Conservation (phyloP, 2,329 filamentous ascomycete species). For the Didymella sp. region DNA sequence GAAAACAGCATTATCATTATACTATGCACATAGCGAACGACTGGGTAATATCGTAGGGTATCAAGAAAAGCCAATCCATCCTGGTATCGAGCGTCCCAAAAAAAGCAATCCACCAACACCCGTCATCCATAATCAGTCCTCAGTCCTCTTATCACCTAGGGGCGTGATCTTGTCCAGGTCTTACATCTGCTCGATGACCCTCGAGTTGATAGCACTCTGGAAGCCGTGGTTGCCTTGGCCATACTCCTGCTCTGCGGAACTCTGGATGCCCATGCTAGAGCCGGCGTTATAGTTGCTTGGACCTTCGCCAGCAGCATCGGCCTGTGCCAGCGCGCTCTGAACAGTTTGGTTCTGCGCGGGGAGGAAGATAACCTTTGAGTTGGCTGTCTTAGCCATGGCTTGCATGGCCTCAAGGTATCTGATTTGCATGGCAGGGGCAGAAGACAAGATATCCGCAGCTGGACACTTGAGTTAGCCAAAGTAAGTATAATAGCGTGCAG, state of each 20-base stretch:
- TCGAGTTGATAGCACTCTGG: slow-evolving; percentile 80
- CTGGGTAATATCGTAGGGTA: slow-evolving; percentile 13
- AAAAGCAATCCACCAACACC: neutral
- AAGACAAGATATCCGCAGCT: slow-evolving; percentile 91
- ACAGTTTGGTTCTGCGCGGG: slow-evolving; percentile 57
- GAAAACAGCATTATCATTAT: neutral
- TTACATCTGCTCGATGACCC: slow-evolving; percentile 84
- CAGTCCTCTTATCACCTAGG: neutral
- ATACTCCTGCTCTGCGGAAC: slow-evolving; percentile 41
- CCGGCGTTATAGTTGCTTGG: slow-evolving; percentile 55
- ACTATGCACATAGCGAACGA: slow-evolving; percentile 12
- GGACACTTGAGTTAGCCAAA: slow-evolving; percentile 53
- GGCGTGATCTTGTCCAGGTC: neutral
- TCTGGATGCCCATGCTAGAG: slow-evolving; percentile 25
- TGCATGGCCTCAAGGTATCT: slow-evolving; percentile 97
- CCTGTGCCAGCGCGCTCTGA: slow-evolving; percentile 58
- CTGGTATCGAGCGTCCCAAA: slow-evolving; percentile 5
- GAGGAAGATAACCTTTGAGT: slow-evolving; percentile 75
- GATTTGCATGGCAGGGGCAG: slow-evolving; percentile 83
- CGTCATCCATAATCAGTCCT: neutral
- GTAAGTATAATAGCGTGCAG: neutral
- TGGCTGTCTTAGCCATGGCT: slow-evolving; percentile 93
- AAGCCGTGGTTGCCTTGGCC: slow-evolving; percentile 63
- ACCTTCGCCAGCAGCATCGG: slow-evolving; percentile 63
- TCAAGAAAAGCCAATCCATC: slow-evolving; percentile 17